phyloP scores from a whole-genome alignment of 441 rosid species.

The Erysimum cheiri region DNA sequence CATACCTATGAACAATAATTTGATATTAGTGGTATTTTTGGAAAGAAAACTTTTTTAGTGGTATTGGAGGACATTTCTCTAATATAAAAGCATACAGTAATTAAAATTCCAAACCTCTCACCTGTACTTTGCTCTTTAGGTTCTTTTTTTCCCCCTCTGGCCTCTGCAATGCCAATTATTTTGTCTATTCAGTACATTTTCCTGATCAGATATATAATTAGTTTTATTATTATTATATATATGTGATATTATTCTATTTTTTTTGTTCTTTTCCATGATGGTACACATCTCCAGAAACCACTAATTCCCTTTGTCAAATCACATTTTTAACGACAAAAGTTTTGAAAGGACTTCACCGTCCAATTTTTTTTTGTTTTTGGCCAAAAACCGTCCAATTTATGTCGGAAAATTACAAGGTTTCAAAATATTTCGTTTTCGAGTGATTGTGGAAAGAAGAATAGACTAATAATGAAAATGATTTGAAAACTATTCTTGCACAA shows the following conservation, averaged over 20 bases:
- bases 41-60: too few relatives aligned
- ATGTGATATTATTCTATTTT: not conserved
- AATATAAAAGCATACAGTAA: not conserved
- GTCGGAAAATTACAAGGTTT: not conserved
- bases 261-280: not conserved
- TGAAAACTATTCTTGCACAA: not conserved
- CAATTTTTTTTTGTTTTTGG: too few relatives aligned
- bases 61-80: too few relatives aligned
- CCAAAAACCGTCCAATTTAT: not conserved
- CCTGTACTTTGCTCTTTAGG: not conserved
- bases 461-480: not conserved
- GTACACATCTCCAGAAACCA: conserved; percentile 2
- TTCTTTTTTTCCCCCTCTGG: not conserved
- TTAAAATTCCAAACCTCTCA: not conserved
- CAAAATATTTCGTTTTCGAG: too few relatives aligned
- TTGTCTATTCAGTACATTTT: conserved; percentile 10
- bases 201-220: not conserved
- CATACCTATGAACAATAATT: too few relatives aligned
- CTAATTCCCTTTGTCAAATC: not conserved
- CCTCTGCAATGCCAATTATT: not conserved
- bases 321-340: not conserved
- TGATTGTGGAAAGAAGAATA: too few relatives aligned
- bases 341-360: conserved; percentile 3
- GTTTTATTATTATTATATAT: not conserved
- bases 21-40: too few relatives aligned